Evolutionary conservation across 2,329 filamentous ascomycete genomes (phyloP).

Genomic region (Penicillium occitanis): DNA sequence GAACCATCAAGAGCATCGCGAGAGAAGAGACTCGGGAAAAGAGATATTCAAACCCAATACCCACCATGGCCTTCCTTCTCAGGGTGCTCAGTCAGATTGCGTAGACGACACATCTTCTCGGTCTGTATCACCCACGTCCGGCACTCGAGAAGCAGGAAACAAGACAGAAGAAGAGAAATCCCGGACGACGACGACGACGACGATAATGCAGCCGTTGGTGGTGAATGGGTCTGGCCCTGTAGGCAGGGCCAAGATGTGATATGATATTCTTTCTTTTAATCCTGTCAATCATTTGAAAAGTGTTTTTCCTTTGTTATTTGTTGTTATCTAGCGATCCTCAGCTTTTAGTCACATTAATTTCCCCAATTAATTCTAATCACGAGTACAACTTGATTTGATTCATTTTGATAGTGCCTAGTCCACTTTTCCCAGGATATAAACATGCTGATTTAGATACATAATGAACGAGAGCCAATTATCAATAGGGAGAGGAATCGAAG

Average conservation of each 20-base stretch:
- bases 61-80: not conserved
- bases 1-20: not conserved
- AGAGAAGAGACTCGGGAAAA: conserved; percentile 17
- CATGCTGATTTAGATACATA: not conserved
- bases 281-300: not conserved
- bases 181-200: conserved; percentile 14
- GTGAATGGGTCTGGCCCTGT: conserved; percentile 33
- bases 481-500: not conserved
- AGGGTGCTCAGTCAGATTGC: not conserved
- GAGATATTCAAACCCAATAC: conserved; percentile 11
- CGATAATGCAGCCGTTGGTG: conserved; percentile 33
- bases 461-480: not conserved
- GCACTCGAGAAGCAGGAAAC: not conserved
- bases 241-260: conserved; percentile 13
- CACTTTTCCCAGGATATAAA: not conserved
- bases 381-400: not conserved
- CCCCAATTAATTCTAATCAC: not conserved
- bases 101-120: not conserved
- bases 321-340: not conserved
- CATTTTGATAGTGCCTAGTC: not conserved
- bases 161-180: not conserved
- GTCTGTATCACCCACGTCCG: conserved; percentile 8
- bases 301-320: not conserved
- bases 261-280: not conserved
- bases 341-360: not conserved